These are phyloP conservation scores for Suillus variegatus DNA, from an alignment of 768 basidiomycete genomes.

Conservation along the genomic window DNA sequence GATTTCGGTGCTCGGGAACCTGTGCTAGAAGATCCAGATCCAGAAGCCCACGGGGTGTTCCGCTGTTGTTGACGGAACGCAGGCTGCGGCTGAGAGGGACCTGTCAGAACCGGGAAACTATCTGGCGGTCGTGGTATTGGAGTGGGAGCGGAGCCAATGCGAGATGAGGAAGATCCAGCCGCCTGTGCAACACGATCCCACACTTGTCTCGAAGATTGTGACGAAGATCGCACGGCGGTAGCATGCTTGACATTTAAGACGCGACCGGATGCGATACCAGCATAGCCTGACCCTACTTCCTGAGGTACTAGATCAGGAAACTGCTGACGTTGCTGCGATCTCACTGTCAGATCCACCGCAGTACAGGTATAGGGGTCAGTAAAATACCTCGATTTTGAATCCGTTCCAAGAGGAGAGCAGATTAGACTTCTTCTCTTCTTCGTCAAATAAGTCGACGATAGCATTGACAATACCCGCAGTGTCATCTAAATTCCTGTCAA, in stretches of 20 bases:
- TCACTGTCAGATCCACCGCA: conserved; percentile 6
- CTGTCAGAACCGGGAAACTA: conserved; percentile 34
- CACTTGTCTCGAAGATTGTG: conserved; percentile 63
- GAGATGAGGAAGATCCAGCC: conserved; percentile 49
- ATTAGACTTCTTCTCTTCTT: conserved; percentile 80
- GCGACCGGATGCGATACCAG: conserved; percentile 78
- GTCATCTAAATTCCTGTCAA: conserved; percentile 67
- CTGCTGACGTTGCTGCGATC: conserved; percentile 73
- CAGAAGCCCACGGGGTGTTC: conserved; percentile 65
- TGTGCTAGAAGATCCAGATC: conserved; percentile 17
- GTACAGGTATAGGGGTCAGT: background rate
- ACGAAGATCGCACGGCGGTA: conserved; percentile 58
- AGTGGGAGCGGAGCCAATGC: conserved; percentile 22
- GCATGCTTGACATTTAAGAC: conserved; percentile 83
- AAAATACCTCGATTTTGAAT: conserved; percentile 77
- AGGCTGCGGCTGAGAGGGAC: conserved; percentile 7
- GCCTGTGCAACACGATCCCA: conserved; percentile 89
- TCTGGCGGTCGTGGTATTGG: conserved; percentile 26
- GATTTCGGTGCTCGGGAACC: conserved; percentile 23
- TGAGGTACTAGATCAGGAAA: conserved; percentile 77
- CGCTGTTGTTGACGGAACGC: conserved; percentile 46
- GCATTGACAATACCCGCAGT: conserved; percentile 74
- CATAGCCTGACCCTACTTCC: conserved; percentile 63
- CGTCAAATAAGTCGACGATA: conserved; percentile 77
- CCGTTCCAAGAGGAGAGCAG: conserved; percentile 79